These are phyloP conservation scores for Medicago arabica DNA, from an alignment of 306 rosid genomes.

Conservation along the genomic window DNA sequence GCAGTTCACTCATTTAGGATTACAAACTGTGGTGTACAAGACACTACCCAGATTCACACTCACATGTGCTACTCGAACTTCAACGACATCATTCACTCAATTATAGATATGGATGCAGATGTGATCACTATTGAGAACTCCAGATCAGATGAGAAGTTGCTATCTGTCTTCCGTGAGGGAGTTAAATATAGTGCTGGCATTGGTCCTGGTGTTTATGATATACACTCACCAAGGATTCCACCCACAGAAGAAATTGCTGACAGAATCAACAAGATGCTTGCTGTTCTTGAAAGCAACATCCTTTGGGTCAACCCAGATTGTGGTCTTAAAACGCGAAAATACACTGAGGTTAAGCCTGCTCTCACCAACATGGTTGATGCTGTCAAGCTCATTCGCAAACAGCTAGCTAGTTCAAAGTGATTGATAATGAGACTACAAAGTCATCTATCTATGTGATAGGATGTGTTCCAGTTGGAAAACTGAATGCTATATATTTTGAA, in stretches of 20 bases:
- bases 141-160: conserved; percentile 82
- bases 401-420: conserved; percentile 67
- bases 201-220: conserved; percentile 89
- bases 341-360: conserved; percentile 73
- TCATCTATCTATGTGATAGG: conserved; percentile 1
- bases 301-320: conserved; percentile 95
- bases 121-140: conserved; percentile 93
- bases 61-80: conserved; percentile 94
- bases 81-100: conserved; percentile 83
- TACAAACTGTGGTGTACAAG: conserved; percentile 72
- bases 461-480: conserved; percentile 7
- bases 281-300: conserved; percentile 76
- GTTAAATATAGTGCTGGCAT: conserved; percentile 85
- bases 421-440: conserved; percentile 4
- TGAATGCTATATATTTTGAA: conserved; percentile 18
- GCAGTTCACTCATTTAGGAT: conserved; percentile 92
- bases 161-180: conserved; percentile 82
- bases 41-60: conserved; percentile 90
- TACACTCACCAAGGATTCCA: conserved; percentile 94
- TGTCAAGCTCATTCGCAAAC: conserved; percentile 73
- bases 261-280: conserved; percentile 77
- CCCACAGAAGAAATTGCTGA: conserved; percentile 73
- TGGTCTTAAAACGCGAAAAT: conserved; percentile 89
- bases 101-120: conserved; percentile 90
- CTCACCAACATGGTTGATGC: conserved; percentile 84